Percentiles rank a stretch among this genome's conserved stretches.
Conservation (phyloP, 306 rosid genomes). For the Pyrus pyrifolia region DNA sequence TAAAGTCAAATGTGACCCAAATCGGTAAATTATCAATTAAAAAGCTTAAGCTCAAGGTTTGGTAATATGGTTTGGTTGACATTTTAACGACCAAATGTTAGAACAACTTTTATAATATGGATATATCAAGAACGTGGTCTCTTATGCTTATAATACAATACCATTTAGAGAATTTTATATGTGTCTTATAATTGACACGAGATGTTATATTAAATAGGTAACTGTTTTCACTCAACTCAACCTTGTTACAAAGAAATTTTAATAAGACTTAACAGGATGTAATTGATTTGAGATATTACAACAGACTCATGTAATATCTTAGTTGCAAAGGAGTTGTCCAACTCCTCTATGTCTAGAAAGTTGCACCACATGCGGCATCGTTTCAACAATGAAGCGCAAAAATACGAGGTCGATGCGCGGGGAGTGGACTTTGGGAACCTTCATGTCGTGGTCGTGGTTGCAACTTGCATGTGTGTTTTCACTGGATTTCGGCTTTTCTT, state of each 20-base stretch:
- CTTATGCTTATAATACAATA: too few relatives aligned
- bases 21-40: neutral
- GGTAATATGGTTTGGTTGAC: neutral
- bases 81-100: neutral
- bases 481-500: neutral
- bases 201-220: too few relatives aligned
- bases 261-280: neutral
- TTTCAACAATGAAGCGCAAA: neutral
- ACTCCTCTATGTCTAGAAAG: neutral
- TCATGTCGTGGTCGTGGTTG: too few relatives aligned
- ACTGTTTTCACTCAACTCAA: too few relatives aligned
- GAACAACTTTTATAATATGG: too few relatives aligned
- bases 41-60: neutral
- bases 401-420: neutral
- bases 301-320: too few relatives aligned
- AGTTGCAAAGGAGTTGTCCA: too few relatives aligned
- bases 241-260: rapidly evolving
- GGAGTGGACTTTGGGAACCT: neutral
- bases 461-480: neutral
- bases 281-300: neutral
- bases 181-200: too few relatives aligned
- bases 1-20: neutral
- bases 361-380: neutral
- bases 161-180: too few relatives aligned
- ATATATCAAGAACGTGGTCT: too few relatives aligned